phyloP scores from a whole-genome alignment of 1,284 basidiomycete species.

The Acaromyces ingoldii region DNA sequence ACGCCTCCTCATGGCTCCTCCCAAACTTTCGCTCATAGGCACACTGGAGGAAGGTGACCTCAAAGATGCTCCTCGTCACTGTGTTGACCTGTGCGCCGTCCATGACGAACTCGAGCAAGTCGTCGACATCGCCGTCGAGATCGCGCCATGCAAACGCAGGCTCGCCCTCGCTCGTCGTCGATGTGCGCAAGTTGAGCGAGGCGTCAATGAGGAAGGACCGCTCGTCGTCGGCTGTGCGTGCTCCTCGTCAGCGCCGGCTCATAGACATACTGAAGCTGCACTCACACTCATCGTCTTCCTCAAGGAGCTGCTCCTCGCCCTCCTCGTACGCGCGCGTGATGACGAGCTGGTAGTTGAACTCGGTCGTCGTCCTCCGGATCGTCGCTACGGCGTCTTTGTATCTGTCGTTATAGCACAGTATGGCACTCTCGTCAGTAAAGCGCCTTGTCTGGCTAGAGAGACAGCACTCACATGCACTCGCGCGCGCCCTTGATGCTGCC shows the following conservation, averaged over 20 bases:
- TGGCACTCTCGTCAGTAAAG: too few species aligned
- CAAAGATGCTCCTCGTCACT: slow-evolving; percentile 76
- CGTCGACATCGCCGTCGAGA: slow-evolving; percentile 58
- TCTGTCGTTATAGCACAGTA: too few species aligned
- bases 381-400: slow-evolving; percentile 94
- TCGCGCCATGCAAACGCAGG: slow-evolving; percentile 61
- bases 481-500: slow-evolving; percentile 82
- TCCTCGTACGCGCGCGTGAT: slow-evolving; percentile 91
- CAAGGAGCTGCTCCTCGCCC: slow-evolving; percentile 85
- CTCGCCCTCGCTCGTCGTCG: slow-evolving; percentile 39
- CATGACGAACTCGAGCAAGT: slow-evolving; percentile 75
- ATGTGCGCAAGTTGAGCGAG: slow-evolving; percentile 66
- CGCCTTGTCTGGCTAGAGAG: neutral
- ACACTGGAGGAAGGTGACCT: slow-evolving; percentile 86
- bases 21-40: slow-evolving; percentile 67
- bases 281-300: slow-evolving; percentile 88
- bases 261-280: slow-evolving; percentile 27
- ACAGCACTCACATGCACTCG: slow-evolving; percentile 73
- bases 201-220: slow-evolving; percentile 84
- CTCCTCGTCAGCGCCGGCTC: too few species aligned
- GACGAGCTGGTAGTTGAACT: slow-evolving; percentile 89
- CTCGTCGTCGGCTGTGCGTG: slow-evolving; percentile 65
- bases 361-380: slow-evolving; percentile 73
- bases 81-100: slow-evolving; percentile 63
- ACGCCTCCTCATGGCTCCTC: slow-evolving; percentile 41